A percentile compares a stretch with the other conserved stretches of the same genome.
Evolutionary conservation across 208 protist species (phyloP).

Genomic region (Novymonas esmeraldas): DNA sequence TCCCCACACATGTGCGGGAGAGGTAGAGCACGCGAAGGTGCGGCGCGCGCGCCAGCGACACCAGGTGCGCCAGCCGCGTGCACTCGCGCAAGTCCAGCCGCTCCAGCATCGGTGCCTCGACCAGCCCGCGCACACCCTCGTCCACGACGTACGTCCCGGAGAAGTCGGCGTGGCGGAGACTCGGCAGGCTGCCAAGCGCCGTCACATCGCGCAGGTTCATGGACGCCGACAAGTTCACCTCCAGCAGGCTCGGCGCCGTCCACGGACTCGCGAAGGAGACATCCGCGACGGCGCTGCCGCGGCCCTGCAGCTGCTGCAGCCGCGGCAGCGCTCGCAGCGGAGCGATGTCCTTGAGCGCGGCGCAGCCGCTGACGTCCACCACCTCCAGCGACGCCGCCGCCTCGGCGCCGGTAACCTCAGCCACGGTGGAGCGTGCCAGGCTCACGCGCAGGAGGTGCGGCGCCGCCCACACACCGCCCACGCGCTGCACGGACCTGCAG

Average conservation of each 20-base stretch:
- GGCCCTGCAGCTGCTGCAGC: slow-evolving; percentile 30
- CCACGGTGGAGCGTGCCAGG: slow-evolving; percentile 7
- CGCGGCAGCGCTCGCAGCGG: slow-evolving; percentile 18
- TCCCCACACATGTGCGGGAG: slow-evolving; percentile 41
- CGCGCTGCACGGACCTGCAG: slow-evolving; percentile 10
- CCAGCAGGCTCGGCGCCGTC: slow-evolving; percentile 31
- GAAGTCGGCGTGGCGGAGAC: slow-evolving; percentile 23
- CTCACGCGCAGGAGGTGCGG: slow-evolving; percentile 23
- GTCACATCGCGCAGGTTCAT: slow-evolving; percentile 12
- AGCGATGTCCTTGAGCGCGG: slow-evolving; percentile 9
- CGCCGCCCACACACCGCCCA: slow-evolving; percentile 10
- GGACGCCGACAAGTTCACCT: slow-evolving; percentile 24
- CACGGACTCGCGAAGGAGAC: slow-evolving; percentile 26
- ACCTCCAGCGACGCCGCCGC: slow-evolving; percentile 16
- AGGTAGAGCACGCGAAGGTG: slow-evolving; percentile 48
- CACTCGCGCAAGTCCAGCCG: slow-evolving; percentile 35
- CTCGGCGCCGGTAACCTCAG: not conserved
- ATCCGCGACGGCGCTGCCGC: slow-evolving; percentile 13
- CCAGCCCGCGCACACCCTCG: slow-evolving; percentile 19
- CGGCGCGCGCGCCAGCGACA: slow-evolving; percentile 35
- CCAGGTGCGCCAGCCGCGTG: slow-evolving; percentile 35
- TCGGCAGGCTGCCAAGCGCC: slow-evolving; percentile 13
- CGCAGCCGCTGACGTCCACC: slow-evolving; percentile 22
- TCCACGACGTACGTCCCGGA: slow-evolving; percentile 25
- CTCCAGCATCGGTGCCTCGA: slow-evolving; percentile 30